Evolutionary conservation across 106 monocot species (phyloP), one percentile per base, ranked within the genome.

Genomic region (Alisma plantagoaquatica): DNA sequence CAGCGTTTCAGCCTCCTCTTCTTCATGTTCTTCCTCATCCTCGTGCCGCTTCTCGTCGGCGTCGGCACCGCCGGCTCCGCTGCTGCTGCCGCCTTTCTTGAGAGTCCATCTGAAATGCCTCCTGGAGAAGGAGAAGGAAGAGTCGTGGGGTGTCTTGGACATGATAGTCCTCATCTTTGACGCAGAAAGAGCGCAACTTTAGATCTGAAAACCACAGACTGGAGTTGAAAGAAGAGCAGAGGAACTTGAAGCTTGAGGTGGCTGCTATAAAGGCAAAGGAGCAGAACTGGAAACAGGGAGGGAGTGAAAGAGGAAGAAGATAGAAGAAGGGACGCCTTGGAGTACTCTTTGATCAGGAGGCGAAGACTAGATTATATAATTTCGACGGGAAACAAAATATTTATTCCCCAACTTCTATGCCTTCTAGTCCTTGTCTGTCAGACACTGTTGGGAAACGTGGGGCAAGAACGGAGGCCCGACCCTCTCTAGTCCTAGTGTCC

Each of bases 101-200:
- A 59, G 43, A 8, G 49, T 67, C 67, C 67, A 49, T 8, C 49
- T 23, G 49, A 73, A 73, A 41, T 73, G 66, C 8, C 73, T 21
- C n/a, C 33, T 54, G 53, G 65, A 66, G 65, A 56, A 49, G 60
- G 66, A 73, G 55, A 56, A 50, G 60, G 67, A 74, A 0, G 55
- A 56, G 3, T 73, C 73, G 30, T 67, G 73, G 29, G 73, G 47
- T 27, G 44, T 49, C 23, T 43, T 54, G 15, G 73, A 46, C 67
- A 62, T 67, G 66, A 73, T 73, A 17, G 50, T 74, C 56, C 43
- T 74, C 74, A 74, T 74, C 15, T 41, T 31, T 31, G 27, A 11
- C 5, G 31, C 31, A 4, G 23, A 28, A 27, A 5, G 4, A 23
- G 14, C 2, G 7, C 27, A 47, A 9, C 8, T 22, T 22, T 22